A percentile compares a stretch with the other conserved stretches of the same genome.
These are phyloP conservation scores for Ascodesmis nigricans DNA, from an alignment of 495 filamentous ascomycete species.

Conservation along the genomic window DNA sequence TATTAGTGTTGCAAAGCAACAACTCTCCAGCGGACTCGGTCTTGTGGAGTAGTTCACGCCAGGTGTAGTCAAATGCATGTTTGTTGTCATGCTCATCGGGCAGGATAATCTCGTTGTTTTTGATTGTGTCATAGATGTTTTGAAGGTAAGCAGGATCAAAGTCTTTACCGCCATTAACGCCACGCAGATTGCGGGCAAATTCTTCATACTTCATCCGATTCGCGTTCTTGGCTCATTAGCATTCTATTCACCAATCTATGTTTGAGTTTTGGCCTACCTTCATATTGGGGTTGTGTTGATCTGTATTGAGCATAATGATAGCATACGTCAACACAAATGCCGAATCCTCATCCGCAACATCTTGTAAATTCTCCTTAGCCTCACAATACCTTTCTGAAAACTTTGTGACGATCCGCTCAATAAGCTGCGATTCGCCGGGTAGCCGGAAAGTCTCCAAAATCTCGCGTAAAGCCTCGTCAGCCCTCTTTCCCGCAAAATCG, in stretches of 20 bases:
- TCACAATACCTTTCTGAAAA: slow-evolving; percentile 70
- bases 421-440: slow-evolving; percentile 77
- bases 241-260: not conserved
- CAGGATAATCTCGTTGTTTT: slow-evolving; percentile 79
- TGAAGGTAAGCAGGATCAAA: slow-evolving; percentile 73
- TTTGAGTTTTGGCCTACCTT: slow-evolving; percentile 26
- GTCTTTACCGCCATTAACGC: slow-evolving; percentile 66
- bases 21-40: slow-evolving; percentile 52
- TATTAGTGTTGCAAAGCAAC: slow-evolving; percentile 68
- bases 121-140: slow-evolving; percentile 77
- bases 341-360: slow-evolving; percentile 73
- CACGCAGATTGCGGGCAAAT: slow-evolving; percentile 72
- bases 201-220: slow-evolving; percentile 61
- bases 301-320: slow-evolving; percentile 88
- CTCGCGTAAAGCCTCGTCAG: slow-evolving; percentile 73
- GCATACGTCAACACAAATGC: slow-evolving; percentile 81
- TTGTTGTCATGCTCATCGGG: slow-evolving; percentile 94
- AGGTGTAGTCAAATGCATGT: slow-evolving; percentile 89
- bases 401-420: slow-evolving; percentile 71
- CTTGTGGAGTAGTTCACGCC: slow-evolving; percentile 83
- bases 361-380: slow-evolving; percentile 41
- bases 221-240: slow-evolving; percentile 20
- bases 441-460: slow-evolving; percentile 82
- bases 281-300: slow-evolving; percentile 83
- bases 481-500: slow-evolving; percentile 64